Percentiles rank a stretch among this genome's conserved stretches.
Evolutionary conservation across 805 yeast genomes (phyloP).

Genomic region (Wickerhamiella cacticola): DNA sequence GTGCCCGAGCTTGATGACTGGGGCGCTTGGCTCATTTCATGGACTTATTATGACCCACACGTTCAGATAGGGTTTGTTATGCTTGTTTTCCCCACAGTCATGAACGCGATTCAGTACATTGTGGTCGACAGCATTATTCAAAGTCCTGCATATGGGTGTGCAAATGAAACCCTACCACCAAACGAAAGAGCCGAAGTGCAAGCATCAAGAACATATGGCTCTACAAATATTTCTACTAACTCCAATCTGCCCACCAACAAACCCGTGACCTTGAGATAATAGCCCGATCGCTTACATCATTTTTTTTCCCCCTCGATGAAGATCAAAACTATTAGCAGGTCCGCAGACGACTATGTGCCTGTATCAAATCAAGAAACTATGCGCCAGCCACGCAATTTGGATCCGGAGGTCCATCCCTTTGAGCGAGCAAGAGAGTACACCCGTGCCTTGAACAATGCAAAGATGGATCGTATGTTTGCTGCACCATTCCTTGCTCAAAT

Average conservation of each 20-base stretch:
- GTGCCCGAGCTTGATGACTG: constrained; percentile 58
- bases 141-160: constrained; percentile 32
- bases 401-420: constrained; percentile 92
- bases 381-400: constrained; percentile 73
- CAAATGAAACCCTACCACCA: background rate
- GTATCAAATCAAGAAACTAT: constrained; percentile 83
- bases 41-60: constrained; percentile 64
- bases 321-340: constrained; percentile 77
- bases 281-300: background rate
- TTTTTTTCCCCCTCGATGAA: constrained; percentile 35
- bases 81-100: constrained; percentile 39
- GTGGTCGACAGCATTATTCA: constrained; percentile 50
- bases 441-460: constrained; percentile 87
- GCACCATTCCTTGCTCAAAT: constrained; percentile 92
- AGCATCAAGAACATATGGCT: background rate
- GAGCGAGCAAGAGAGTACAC: constrained; percentile 96
- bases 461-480: constrained; percentile 92
- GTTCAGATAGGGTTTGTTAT: constrained; percentile 79
- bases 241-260: background rate
- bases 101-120: constrained; percentile 41
- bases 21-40: constrained; percentile 64
- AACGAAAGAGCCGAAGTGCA: background rate
- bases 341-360: constrained; percentile 86
- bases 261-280: background rate
- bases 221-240: background rate